Percentiles rank a stretch among this genome's conserved stretches.
phyloP scores from a whole-genome alignment of 352 stramenopile species.

The Globisporangium uncinulatum region DNA sequence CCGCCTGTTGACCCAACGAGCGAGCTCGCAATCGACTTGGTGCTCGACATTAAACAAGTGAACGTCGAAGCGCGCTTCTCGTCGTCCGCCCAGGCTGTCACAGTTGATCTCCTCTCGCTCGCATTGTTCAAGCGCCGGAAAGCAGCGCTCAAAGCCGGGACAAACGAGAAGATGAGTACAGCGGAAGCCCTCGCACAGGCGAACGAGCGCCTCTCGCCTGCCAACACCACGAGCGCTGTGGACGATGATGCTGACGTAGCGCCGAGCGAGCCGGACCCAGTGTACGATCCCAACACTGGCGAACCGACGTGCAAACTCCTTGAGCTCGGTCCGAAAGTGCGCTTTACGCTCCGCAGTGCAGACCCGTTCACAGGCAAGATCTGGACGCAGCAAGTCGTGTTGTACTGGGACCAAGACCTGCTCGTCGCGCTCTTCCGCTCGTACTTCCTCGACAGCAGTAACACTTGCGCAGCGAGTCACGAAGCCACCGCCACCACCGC shows the following conservation, averaged over 20 bases:
- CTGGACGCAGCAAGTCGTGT: slow-evolving; percentile 34
- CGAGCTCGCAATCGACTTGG: slow-evolving; percentile 40
- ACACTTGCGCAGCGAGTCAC: slow-evolving; percentile 19
- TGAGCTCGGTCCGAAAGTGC: slow-evolving; percentile 50
- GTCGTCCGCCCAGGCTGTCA: slow-evolving; percentile 39
- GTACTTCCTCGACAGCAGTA: slow-evolving; percentile 35
- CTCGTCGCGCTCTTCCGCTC: slow-evolving; percentile 53
- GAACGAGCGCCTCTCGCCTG: slow-evolving; percentile 14
- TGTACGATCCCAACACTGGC: slow-evolving; percentile 34
- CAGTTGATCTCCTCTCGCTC: slow-evolving; percentile 37
- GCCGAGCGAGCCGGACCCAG: slow-evolving; percentile 25
- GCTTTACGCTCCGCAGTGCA: slow-evolving; percentile 41
- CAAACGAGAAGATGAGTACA: slow-evolving; percentile 26
- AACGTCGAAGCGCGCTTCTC: slow-evolving; percentile 66
- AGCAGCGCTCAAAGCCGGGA: slow-evolving; percentile 5
- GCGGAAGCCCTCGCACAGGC: slow-evolving; percentile 29
- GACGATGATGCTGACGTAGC: not conserved
- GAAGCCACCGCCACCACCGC: slow-evolving; percentile 14
- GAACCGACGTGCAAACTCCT: slow-evolving; percentile 44
- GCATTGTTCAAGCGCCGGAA: slow-evolving; percentile 36
- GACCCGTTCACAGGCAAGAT: slow-evolving; percentile 50
- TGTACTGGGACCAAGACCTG: slow-evolving; percentile 75
- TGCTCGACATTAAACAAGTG: slow-evolving; percentile 49
- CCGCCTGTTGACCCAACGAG: not conserved
- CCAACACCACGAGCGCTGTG: not conserved